These are phyloP conservation scores for Cladosporium sp. DNA, from an alignment of 2,329 filamentous ascomycete species.

Conservation along the genomic window DNA sequence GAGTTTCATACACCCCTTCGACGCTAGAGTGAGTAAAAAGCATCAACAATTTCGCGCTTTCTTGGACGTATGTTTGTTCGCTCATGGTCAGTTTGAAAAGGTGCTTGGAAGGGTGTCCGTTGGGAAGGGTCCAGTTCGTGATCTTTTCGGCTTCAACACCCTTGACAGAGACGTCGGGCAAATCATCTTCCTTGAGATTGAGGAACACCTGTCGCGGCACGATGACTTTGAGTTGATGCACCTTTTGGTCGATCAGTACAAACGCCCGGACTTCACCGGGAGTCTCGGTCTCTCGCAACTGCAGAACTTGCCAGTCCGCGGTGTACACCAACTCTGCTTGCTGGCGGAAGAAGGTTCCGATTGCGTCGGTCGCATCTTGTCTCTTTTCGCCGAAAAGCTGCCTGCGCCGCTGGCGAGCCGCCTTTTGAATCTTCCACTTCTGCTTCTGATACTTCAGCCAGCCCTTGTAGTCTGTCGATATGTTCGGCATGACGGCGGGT, in stretches of 20 bases:
- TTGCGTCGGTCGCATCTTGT: slow-evolving; percentile 51
- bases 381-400: slow-evolving; percentile 89
- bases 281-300: slow-evolving; percentile 73
- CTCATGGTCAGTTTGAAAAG: slow-evolving; percentile 89
- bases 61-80: slow-evolving; percentile 79
- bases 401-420: slow-evolving; percentile 74
- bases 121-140: slow-evolving; percentile 84
- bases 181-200: slow-evolving; percentile 78
- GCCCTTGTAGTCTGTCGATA: slow-evolving; percentile 77
- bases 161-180: slow-evolving; percentile 81
- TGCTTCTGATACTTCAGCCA: slow-evolving; percentile 94
- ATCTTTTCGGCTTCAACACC: slow-evolving; percentile 89
- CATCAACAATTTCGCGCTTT: slow-evolving; percentile 72
- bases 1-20: slow-evolving; percentile 94
- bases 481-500: slow-evolving; percentile 75
- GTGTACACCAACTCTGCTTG: slow-evolving; percentile 86
- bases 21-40: slow-evolving; percentile 90
- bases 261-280: slow-evolving; percentile 84
- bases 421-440: slow-evolving; percentile 97
- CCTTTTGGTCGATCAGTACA: slow-evolving; percentile 86
- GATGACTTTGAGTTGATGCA: slow-evolving; percentile 80
- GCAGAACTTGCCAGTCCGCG: slow-evolving; percentile 90
- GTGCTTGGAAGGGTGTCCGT: slow-evolving; percentile 88
- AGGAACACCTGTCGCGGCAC: slow-evolving; percentile 86
- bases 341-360: slow-evolving; percentile 75